Evolutionary conservation across 1,284 basidiomycete genomes (phyloP).

Genomic region (Sporisorium iseilematis-ciliati): DNA sequence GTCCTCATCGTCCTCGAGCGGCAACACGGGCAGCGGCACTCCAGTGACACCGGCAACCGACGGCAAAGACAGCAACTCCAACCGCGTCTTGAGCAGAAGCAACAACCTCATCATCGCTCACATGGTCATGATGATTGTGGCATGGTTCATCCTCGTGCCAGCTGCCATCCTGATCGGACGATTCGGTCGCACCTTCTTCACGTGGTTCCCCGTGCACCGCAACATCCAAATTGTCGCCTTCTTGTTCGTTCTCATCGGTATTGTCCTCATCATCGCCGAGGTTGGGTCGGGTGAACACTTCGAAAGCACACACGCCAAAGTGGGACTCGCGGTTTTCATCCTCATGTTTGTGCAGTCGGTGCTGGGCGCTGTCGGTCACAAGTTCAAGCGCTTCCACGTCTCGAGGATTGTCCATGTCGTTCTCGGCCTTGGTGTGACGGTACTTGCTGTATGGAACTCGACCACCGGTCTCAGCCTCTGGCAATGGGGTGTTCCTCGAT

Average conservation of each 20-base stretch:
- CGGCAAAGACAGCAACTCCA: slow-evolving; percentile 1
- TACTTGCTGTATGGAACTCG: slow-evolving; percentile 49
- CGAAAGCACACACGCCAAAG: slow-evolving; percentile 70
- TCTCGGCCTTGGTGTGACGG: slow-evolving; percentile 42
- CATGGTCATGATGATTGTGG: slow-evolving; percentile 70
- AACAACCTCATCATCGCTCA: slow-evolving; percentile 54
- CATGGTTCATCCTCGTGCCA: slow-evolving; percentile 76
- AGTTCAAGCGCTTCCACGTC: slow-evolving; percentile 43
- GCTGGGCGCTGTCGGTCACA: slow-evolving; percentile 76
- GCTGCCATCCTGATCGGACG: slow-evolving; percentile 76
- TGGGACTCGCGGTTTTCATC: slow-evolving; percentile 76
- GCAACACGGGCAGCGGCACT: slow-evolving; percentile 1
- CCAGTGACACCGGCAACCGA: slow-evolving; percentile 21
- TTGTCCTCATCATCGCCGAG: slow-evolving; percentile 74
- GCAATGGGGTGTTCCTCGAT: slow-evolving; percentile 42
- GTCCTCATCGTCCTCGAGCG: slow-evolving; percentile 13
- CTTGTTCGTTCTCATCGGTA: slow-evolving; percentile 74
- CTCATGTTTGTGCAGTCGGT: slow-evolving; percentile 76
- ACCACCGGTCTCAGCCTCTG: slow-evolving; percentile 49
- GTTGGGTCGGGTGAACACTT: slow-evolving; percentile 27
- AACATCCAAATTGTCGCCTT: slow-evolving; percentile 72
- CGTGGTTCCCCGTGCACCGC: slow-evolving; percentile 76
- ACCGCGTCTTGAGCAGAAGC: slow-evolving; percentile 27
- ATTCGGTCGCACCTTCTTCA: slow-evolving; percentile 74
- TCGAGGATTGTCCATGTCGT: slow-evolving; percentile 51